Conservation (phyloP, 805 yeast species). For the Komagataella pseudopastoris region DNA sequence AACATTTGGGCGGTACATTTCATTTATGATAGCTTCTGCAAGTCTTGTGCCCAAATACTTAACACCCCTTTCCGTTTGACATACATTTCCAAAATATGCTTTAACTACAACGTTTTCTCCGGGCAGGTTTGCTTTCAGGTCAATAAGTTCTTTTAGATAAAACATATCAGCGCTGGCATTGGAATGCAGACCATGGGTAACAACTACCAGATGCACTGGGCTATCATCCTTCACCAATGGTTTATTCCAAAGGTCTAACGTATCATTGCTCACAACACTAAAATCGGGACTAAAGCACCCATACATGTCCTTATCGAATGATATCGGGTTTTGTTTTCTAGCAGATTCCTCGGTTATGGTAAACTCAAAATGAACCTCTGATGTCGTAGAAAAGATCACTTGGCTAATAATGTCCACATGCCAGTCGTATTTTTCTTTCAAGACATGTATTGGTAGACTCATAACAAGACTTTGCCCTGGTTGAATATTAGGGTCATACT, state of each 20-base stretch:
- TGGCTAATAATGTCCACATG: conserved; percentile 71
- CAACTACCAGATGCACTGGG: conserved; percentile 71
- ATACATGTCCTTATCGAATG: conserved; percentile 5
- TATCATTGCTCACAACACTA: conserved; percentile 38
- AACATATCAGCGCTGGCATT: conserved; percentile 86
- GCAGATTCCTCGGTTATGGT: conserved; percentile 29
- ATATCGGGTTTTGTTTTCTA: conserved; percentile 13
- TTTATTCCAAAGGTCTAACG: conserved; percentile 62
- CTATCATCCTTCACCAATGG: conserved; percentile 33
- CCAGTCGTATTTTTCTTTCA: conserved; percentile 56
- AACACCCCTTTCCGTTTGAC: conserved; percentile 83
- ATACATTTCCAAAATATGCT: conserved; percentile 73
- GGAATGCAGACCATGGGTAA: conserved; percentile 90
- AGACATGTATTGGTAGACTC: conserved; percentile 51
- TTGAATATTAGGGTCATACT: conserved; percentile 54
- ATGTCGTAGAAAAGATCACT: conserved; percentile 54
- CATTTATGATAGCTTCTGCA: conserved; percentile 56
- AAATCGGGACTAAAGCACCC: conserved; percentile 16
- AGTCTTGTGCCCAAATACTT: conserved; percentile 72
- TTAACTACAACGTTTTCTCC: conserved; percentile 64
- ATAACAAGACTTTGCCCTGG: conserved; percentile 54
- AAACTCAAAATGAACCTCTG: conserved; percentile 57
- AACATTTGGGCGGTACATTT: conserved; percentile 35
- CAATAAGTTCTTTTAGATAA: conserved; percentile 71
- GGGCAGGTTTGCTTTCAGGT: conserved; percentile 24